phyloP scores from a whole-genome alignment of 345 rosid species.

The Populus ilicifolia region DNA sequence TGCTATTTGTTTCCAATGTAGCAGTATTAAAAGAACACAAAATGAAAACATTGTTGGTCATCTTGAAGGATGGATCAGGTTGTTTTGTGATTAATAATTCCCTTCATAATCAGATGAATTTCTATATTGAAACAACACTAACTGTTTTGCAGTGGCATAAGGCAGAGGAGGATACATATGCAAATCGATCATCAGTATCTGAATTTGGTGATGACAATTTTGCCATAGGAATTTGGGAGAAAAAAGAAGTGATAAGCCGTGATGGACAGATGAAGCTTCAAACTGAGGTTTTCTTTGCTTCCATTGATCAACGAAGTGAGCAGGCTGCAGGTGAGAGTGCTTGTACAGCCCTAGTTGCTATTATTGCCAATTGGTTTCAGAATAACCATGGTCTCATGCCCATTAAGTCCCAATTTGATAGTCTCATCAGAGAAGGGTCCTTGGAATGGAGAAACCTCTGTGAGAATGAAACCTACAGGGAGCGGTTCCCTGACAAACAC shows the following conservation, averaged over 20 bases:
- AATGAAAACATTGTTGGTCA: not conserved
- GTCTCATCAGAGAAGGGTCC: slow-evolving; percentile 89
- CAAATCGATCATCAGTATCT: slow-evolving; percentile 59
- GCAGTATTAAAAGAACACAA: not conserved
- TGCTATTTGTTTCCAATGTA: not conserved
- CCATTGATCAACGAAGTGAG: slow-evolving; percentile 93
- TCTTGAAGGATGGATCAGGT: not conserved
- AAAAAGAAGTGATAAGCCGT: slow-evolving; percentile 71
- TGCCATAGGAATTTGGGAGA: slow-evolving; percentile 86
- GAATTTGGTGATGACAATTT: slow-evolving; percentile 94
- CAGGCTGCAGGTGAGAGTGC: slow-evolving; percentile 96
- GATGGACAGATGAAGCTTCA: slow-evolving; percentile 87
- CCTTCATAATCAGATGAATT: not conserved
- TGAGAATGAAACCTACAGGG: slow-evolving; percentile 62
- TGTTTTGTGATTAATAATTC: not conserved
- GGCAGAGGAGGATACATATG: slow-evolving; percentile 59
- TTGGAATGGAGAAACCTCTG: slow-evolving; percentile 93
- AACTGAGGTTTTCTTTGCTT: slow-evolving; percentile 72
- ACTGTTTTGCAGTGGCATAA: slow-evolving; percentile 58
- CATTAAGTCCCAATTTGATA: slow-evolving; percentile 83
- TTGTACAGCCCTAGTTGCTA: slow-evolving; percentile 93
- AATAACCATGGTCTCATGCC: slow-evolving; percentile 74
- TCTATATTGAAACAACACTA: not conserved
- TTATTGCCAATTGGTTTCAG: slow-evolving; percentile 90
- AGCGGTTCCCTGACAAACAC: slow-evolving; percentile 87